phyloP scores from a whole-genome alignment of 2,329 filamentous ascomycete genomes.

The Sphaceloma murrayae region DNA sequence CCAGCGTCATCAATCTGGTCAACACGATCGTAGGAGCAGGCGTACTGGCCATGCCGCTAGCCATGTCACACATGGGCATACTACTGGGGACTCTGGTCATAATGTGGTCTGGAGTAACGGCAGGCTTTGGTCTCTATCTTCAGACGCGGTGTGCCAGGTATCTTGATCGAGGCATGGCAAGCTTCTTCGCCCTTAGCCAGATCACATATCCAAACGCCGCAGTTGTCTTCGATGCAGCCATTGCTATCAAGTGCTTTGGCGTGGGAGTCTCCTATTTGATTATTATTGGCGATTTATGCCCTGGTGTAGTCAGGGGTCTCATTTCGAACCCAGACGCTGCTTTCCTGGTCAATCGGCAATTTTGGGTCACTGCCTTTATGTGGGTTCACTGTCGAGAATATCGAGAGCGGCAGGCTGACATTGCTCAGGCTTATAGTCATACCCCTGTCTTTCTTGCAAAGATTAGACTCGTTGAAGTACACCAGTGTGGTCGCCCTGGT shows the following conservation, averaged over 20 bases:
- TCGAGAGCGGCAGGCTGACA: conserved; percentile 19
- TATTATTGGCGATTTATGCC: conserved; percentile 98
- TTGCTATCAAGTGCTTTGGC: conserved; percentile 95
- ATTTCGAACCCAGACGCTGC: conserved; percentile 49
- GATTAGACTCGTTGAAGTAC: conserved; percentile 92
- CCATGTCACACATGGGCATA: conserved; percentile 92
- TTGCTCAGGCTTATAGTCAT: conserved; percentile 69
- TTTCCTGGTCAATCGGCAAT: conserved; percentile 80
- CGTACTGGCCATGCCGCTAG: conserved; percentile 89
- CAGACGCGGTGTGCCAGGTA: conserved; percentile 90
- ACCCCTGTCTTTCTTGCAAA: conserved; percentile 80
- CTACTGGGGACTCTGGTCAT: conserved; percentile 74
- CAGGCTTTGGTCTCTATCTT: conserved; percentile 88
- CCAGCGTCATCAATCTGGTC: conserved; percentile 87
- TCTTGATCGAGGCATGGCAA: conserved; percentile 75
- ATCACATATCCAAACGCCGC: conserved; percentile 94
- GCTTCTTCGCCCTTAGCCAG: conserved; percentile 94
- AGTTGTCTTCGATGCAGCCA: conserved; percentile 89
- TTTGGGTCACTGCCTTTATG: conserved; percentile 98
- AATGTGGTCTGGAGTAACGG: conserved; percentile 79
- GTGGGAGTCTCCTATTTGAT: conserved; percentile 97
- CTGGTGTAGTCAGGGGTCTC: conserved; percentile 80
- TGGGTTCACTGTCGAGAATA: conserved; percentile 30
- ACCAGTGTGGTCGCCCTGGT: conserved; percentile 85
- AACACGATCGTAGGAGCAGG: conserved; percentile 97